Evolutionary conservation across 148 eudicot species (phyloP), one percentile per base, ranked within the genome.

Genomic region (Fagopyrum homotropicum): DNA sequence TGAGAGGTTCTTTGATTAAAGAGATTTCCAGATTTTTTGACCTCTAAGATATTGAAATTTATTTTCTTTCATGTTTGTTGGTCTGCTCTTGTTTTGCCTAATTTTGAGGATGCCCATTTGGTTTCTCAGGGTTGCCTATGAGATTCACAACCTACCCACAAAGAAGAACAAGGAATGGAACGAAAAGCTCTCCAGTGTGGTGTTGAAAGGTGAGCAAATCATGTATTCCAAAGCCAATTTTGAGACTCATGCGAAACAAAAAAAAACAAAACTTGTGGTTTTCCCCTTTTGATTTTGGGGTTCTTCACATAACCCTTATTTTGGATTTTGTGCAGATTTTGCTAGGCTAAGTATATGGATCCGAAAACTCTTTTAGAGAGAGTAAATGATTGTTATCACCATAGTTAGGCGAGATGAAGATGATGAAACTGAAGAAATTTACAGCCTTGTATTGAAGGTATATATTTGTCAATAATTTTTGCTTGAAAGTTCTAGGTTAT

Each of bases 391-490:
- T 44, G 84, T 93, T 81, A 77, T 86, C 83, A 90, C 87, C 56
- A 90, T 90, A 4, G 90, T 93, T 74, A 83, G 90, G 57, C 87
- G 88, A 71, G 96, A 90, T 56, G 88, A 87, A 17, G 70, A 35
- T 40, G 68, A 84, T 15, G 98, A 93, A 80, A 79, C 85, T 35
- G 93, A 86, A 14, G 86, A 79, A 45, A 84, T 70, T 76, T 93
- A 77, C 93, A 85, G 79, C 96, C 98, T 80, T 93, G 98, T 75
- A 90, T 93, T 82, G 98, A 93, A 90, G 98, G 98, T 90, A 83
- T 64, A 61, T 90, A 83, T 64, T 30, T 9, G 6, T 61, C 26
- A 15, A 29, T 9, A 12, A 26, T 2, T 64, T n/a, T 35, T 64
- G 46, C 46, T 5, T 4, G 8, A 15, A 12, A 64, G 40, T 35